Percentiles rank a stretch among this genome's conserved stretches.
Conservation (phyloP, 345 rosid genomes). For the Eucalyptus polyanthemos region DNA sequence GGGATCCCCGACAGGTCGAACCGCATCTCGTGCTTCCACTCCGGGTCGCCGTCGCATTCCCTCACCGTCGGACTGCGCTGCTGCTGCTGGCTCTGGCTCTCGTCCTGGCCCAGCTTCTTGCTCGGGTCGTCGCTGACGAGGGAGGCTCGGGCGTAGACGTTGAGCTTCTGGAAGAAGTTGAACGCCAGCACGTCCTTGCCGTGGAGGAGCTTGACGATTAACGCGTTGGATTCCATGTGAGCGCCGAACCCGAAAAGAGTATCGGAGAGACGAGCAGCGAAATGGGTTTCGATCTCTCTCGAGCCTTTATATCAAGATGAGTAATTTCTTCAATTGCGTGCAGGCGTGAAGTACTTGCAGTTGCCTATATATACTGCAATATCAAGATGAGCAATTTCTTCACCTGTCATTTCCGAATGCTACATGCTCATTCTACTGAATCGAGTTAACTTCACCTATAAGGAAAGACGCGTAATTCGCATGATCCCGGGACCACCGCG, state of each 20-base stretch:
- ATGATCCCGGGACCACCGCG: background rate
- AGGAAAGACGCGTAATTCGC: background rate
- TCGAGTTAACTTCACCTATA: background rate
- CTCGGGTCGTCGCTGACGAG: slow-evolving; percentile 9
- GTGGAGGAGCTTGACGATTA: slow-evolving; percentile 24
- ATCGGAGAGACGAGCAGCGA: background rate
- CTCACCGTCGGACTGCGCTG: slow-evolving; percentile 27
- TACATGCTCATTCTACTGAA: background rate
- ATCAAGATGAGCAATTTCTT: background rate
- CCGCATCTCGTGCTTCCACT: slow-evolving; percentile 35
- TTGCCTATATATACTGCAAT: background rate
- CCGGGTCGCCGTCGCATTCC: slow-evolving; percentile 43
- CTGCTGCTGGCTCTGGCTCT: background rate
- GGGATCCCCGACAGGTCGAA: slow-evolving; percentile 13
- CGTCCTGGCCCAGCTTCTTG: background rate
- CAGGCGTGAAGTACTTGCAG: background rate
- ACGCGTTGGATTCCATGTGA: slow-evolving; percentile 6
- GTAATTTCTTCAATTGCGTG: background rate
- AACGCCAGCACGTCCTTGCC: slow-evolving; percentile 30
- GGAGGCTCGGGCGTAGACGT: slow-evolving; percentile 21
- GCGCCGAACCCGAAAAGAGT: background rate
- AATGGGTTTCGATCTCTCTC: background rate
- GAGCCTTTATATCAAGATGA: background rate
- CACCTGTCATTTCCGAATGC: background rate
- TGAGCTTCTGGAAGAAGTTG: slow-evolving; percentile 52